Base-by-base conservation (phyloP, 495 filamentous ascomycete genomes). In the Amphirosellinia nigrospora region DNA sequence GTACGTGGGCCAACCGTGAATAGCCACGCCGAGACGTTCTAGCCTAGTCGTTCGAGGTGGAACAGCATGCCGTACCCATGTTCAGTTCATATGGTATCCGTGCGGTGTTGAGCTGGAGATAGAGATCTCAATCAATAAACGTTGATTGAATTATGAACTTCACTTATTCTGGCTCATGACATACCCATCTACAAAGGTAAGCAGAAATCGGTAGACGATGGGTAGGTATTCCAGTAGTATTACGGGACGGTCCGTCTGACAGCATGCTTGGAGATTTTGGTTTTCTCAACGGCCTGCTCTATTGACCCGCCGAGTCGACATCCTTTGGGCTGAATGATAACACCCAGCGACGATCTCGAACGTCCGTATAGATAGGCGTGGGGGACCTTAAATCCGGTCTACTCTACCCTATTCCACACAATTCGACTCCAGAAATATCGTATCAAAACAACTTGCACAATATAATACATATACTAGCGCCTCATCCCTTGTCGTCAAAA, bases 11-110 rank as follows among this genome's bases (percentile, higher is more conserved):
- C 61, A 30, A 48, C 61, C 28, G 61, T 30, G 10, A 39, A 30
- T 34, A 26, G 41, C 62, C 43, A 48, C 38, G 62, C 62, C 45
- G 62, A 64, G 62, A 48, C 9, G 28, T 50, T 64, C 62, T 41
- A 16, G 50, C 15, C 34, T 52, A 38, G 62, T 45, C 45, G 45
- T 64, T 64, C 26, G 46, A 32, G 38, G 55, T 36, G 55, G 55
- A 36, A 58, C 32, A 21, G 4, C 11, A 21, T 58, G 55, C 30
- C 55, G 7, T 58, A n/a, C 30, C 55, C 55, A n/a, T 56, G 53
- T 30, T 6, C 0, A 56, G 7, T 8, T 16, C 28, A 32, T 58
- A 30, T 13, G 50, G 4, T 19, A 19, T 16, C 26, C 26, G 50
- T 53, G 50, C 50, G 26, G 11, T 16, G 11, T 53, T 53, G 26